Conservation (phyloP, 345 rosid genomes). For the Citrus unshiu region DNA sequence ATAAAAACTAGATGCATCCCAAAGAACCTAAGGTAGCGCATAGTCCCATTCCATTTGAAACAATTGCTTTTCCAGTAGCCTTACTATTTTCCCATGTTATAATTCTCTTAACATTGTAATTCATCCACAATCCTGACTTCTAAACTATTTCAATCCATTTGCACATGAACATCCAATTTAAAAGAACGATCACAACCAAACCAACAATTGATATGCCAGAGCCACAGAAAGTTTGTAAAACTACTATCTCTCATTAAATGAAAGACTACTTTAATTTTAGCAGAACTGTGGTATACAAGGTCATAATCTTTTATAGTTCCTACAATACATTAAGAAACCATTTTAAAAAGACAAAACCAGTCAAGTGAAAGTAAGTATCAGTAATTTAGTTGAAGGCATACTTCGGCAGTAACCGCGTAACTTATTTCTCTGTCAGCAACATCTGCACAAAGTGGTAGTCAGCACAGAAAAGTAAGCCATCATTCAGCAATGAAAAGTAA, state of each 20-base stretch:
- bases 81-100: background rate
- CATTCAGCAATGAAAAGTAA: background rate
- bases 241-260: background rate
- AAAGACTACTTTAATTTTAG: background rate
- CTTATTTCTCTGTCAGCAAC: constrained; percentile 34
- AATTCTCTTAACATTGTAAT: background rate
- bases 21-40: background rate
- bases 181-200: background rate
- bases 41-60: background rate
- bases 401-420: constrained; percentile 38
- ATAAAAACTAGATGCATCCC: background rate
- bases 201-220: background rate
- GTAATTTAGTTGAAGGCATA: constrained; percentile 16
- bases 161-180: background rate
- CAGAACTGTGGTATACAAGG: background rate
- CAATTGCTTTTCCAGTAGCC: background rate
- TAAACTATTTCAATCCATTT: background rate
- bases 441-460: constrained; percentile 19
- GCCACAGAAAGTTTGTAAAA: background rate
- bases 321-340: background rate
- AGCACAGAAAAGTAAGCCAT: background rate
- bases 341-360: background rate
- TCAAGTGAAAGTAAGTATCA: background rate
- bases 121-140: background rate
- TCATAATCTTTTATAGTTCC: background rate